Conservation (phyloP, 1,284 basidiomycete genomes). For the Cutaneotrichosporon curvatum region DNA sequence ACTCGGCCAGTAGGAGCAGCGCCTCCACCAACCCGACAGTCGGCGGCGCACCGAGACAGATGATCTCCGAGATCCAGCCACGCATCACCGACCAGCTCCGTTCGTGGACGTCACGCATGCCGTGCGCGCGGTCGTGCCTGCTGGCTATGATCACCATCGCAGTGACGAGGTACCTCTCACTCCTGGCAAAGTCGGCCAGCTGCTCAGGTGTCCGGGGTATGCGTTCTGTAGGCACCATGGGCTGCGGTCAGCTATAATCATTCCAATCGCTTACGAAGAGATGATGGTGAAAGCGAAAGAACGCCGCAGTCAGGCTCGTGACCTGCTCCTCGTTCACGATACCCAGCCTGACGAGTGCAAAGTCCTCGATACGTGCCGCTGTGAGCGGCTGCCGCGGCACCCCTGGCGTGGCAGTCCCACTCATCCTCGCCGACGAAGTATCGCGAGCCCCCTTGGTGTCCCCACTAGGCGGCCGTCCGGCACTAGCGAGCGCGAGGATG, state of each 20-base stretch:
- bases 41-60: slow-evolving; percentile 39
- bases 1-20: slow-evolving; percentile 42
- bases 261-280: slow-evolving; percentile 38
- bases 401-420: not conserved
- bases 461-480: slow-evolving; percentile 8
- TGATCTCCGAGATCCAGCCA: slow-evolving; percentile 41
- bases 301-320: slow-evolving; percentile 34
- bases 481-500: slow-evolving; percentile 43
- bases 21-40: slow-evolving; percentile 43
- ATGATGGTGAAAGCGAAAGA: slow-evolving; percentile 47
- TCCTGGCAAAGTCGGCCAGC: slow-evolving; percentile 41
- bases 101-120: slow-evolving; percentile 37
- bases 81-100: slow-evolving; percentile 40
- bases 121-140: slow-evolving; percentile 31
- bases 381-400: not conserved
- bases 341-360: slow-evolving; percentile 44
- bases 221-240: slow-evolving; percentile 43
- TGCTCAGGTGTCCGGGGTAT: slow-evolving; percentile 43
- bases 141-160: slow-evolving; percentile 47
- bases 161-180: slow-evolving; percentile 45
- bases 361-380: slow-evolving; percentile 26
- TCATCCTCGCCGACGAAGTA: not conserved
- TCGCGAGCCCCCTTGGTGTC: not conserved
- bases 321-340: slow-evolving; percentile 39
- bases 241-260: slow-evolving; percentile 22